These are phyloP conservation scores for Sodiomyces alkalinus DNA, from an alignment of 2,329 filamentous ascomycete genomes.

Conservation along the genomic window DNA sequence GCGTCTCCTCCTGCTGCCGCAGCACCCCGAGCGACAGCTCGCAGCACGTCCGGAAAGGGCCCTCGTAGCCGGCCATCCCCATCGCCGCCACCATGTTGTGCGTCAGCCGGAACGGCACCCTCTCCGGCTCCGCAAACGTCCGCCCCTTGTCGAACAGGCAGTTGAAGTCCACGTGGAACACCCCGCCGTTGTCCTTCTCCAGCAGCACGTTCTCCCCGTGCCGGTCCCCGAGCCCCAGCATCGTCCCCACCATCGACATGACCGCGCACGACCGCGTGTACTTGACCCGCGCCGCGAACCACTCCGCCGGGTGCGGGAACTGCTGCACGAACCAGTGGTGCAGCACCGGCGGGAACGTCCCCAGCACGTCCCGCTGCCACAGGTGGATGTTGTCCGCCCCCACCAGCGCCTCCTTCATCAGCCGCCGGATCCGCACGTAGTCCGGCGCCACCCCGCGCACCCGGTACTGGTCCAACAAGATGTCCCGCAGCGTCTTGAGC, in stretches of 20 bases:
- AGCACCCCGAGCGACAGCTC: conserved; percentile 77
- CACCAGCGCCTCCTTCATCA: conserved; percentile 48
- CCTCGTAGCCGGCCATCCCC: conserved; percentile 86
- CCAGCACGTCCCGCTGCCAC: conserved; percentile 52
- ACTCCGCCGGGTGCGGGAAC: conserved; percentile 82
- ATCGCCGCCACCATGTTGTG: conserved; percentile 99
- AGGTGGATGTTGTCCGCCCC: conserved; percentile 45
- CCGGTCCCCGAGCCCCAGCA: conserved; percentile 82
- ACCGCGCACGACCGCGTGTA: conserved; percentile 93
- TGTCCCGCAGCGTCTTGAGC: conserved; percentile 84
- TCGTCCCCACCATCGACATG: conserved; percentile 98
- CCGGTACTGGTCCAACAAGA: conserved; percentile 65
- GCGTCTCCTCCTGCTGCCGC: conserved; percentile 81
- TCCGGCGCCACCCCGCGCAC: conserved; percentile 56
- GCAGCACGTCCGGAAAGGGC: conserved; percentile 79
- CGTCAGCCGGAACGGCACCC: conserved; percentile 89
- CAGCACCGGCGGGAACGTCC: conserved; percentile 66
- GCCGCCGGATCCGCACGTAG: conserved; percentile 48
- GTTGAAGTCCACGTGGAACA: conserved; percentile 98
- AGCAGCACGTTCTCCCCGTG: conserved; percentile 96
- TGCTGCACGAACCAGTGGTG: conserved; percentile 92
- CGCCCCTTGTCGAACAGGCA: conserved; percentile 97
- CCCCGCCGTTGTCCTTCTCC: conserved; percentile 82
- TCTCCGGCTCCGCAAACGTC: conserved; percentile 87
- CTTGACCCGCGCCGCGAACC: conserved; percentile 76